Percentiles rank a stretch among this genome's conserved stretches.
Conservation (phyloP, 1,284 basidiomycete species). For the Grifola frondosa region DNA sequence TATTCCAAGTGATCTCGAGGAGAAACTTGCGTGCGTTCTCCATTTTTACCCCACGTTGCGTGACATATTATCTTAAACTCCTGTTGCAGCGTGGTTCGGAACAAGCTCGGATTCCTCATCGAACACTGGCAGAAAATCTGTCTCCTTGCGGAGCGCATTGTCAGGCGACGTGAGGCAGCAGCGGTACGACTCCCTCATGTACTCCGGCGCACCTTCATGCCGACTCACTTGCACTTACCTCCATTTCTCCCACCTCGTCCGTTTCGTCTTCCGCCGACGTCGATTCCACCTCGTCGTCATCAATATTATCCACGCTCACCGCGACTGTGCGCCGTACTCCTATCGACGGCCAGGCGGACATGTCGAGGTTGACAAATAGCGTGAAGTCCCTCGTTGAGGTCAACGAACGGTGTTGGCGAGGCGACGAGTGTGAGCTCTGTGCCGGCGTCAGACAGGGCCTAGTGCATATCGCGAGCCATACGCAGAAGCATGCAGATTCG, state of each 20-base stretch:
- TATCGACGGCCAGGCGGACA: slow-evolving; percentile 66
- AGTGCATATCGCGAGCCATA: slow-evolving; percentile 64
- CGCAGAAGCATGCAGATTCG: slow-evolving; percentile 74
- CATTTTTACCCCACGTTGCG: background rate
- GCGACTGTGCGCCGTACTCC: slow-evolving; percentile 18
- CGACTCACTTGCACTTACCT: slow-evolving; percentile 62
- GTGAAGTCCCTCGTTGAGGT: slow-evolving; percentile 78
- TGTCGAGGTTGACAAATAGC: slow-evolving; percentile 79
- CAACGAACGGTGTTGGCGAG: slow-evolving; percentile 75
- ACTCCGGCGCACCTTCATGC: slow-evolving; percentile 57
- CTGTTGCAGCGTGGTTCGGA: slow-evolving; percentile 58
- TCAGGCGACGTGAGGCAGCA: slow-evolving; percentile 84
- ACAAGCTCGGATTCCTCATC: slow-evolving; percentile 71
- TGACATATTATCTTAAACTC: slow-evolving; percentile 4
- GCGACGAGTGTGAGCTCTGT: slow-evolving; percentile 79
- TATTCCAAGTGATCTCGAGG: slow-evolving; percentile 88
- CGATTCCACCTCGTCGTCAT: slow-evolving; percentile 20
- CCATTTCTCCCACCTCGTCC: slow-evolving; percentile 17
- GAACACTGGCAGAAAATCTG: slow-evolving; percentile 92
- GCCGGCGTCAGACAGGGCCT: slow-evolving; percentile 78
- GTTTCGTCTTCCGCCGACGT: slow-evolving; percentile 5
- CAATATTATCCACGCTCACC: slow-evolving; percentile 31
- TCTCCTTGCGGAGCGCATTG: slow-evolving; percentile 78
- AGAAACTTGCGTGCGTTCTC: slow-evolving; percentile 71
- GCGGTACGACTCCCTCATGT: slow-evolving; percentile 75